Conservation (phyloP, 306 rosid genomes). For the Ochetophila trinervis region DNA sequence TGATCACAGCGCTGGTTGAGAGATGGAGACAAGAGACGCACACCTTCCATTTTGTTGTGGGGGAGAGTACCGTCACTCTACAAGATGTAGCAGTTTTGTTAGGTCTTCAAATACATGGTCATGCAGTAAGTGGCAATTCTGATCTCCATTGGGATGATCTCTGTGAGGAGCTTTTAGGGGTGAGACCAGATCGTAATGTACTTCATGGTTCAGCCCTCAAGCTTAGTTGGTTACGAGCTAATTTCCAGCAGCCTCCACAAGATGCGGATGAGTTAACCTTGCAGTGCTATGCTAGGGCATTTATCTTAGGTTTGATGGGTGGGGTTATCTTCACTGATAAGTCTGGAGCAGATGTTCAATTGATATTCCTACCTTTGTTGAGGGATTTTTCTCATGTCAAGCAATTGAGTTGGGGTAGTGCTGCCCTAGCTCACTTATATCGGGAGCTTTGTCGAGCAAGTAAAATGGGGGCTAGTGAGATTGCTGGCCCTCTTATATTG, state of each 20-base stretch:
- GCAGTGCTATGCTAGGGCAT: slow-evolving; percentile 24
- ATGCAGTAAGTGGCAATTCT: slow-evolving; percentile 22
- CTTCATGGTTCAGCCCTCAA: slow-evolving; percentile 25
- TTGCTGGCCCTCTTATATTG: slow-evolving; percentile 24
- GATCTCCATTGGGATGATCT: slow-evolving; percentile 24
- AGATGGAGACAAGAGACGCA: slow-evolving; percentile 32
- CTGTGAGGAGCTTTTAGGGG: slow-evolving; percentile 25
- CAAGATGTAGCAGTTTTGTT: slow-evolving; percentile 29
- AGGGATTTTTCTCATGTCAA: slow-evolving; percentile 12
- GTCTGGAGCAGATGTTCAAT: slow-evolving; percentile 27
- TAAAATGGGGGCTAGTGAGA: slow-evolving; percentile 18
- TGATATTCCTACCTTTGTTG: slow-evolving; percentile 26
- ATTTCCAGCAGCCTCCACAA: slow-evolving; percentile 13
- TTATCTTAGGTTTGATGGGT: slow-evolving; percentile 27
- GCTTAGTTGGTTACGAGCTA: slow-evolving; percentile 31
- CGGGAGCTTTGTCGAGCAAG: slow-evolving; percentile 23
- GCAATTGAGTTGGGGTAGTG: slow-evolving; percentile 27
- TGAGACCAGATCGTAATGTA: slow-evolving; percentile 19
- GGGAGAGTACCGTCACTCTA: slow-evolving; percentile 27
- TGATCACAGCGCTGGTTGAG: slow-evolving; percentile 30
- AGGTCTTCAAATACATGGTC: slow-evolving; percentile 19
- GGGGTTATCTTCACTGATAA: slow-evolving; percentile 23
- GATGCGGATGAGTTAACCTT: slow-evolving; percentile 16
- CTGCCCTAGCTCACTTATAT: slow-evolving; percentile 28
- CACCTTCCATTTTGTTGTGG: slow-evolving; percentile 28